Base-by-base conservation (phyloP, 192 early-diverging fungal species). In the Podila clonocystis region DNA sequence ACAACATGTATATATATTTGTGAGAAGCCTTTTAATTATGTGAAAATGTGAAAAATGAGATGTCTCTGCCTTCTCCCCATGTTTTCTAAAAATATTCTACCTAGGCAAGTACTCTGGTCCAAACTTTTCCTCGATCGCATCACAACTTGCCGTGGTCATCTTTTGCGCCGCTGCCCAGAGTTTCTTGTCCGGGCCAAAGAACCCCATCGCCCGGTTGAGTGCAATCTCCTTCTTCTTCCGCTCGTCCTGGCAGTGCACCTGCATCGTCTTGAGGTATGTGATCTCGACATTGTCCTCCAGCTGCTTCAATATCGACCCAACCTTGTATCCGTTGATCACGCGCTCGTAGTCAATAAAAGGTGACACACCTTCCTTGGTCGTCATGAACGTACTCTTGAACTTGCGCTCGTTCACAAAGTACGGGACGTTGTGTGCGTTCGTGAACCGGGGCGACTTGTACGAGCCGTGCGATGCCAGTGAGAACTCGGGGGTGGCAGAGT, bases 331-430 rank as follows among this genome's bases (percentile, higher is more conserved):
- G 62, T 29, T 67, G 50, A 15, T 63, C 55, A 15, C 62, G 34
- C n/a, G 66, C 24, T 55, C 52, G 24, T 55, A 55, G 52, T 55
- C 24, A 11, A 55, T 55, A 5, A 24, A 28, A 0, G 70, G 31
- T 75, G 66, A 72, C 24, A 73, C 69, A 74, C 90, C 88, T 58
- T 91, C 87, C 33, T 66, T 58, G 24, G 63, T 61, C 65, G 77
- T 66, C n/a, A 80, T 72, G 63, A 63, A 80, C 3, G 77, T 69
- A 24, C 63, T 69, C 70, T 68, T 73, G 52, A 80, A 80, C 29
- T 65, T 69, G 19, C 48, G 41, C 12, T 80, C 70, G 28, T 97
- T 91, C n/a, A 98, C 93, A 83, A 87, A 98, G 82, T 96, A 98
- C 13, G 75, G 83, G 3, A 97, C 90, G 9, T 87, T 79, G 55